These are phyloP conservation scores for Plasmodium ovale DNA, from an alignment of 169 alveolate genomes.

Conservation along the genomic window DNA sequence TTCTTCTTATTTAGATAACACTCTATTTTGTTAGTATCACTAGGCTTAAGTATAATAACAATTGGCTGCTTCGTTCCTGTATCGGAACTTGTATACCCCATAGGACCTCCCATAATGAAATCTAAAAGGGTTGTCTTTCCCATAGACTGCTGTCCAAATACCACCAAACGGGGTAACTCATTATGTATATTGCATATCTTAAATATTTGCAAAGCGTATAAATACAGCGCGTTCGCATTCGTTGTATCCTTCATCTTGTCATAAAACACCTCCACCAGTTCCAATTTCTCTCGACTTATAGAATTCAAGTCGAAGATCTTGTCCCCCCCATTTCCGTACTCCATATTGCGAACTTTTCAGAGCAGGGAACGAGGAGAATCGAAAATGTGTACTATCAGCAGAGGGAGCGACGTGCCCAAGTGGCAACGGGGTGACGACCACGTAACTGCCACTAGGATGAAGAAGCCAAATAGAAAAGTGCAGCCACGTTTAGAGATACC, in stretches of 20 bases:
- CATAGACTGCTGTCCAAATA: constrained; percentile 93
- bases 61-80: constrained; percentile 94
- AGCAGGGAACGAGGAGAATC: background rate
- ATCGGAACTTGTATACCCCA: constrained; percentile 91
- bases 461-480: too few species aligned
- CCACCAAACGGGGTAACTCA: constrained; percentile 92
- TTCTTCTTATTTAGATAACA: constrained; percentile 65
- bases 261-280: constrained; percentile 64
- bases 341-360: constrained; percentile 23
- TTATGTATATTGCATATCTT: constrained; percentile 89
- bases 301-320: constrained; percentile 73
- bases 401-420: background rate
- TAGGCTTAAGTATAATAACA: constrained; percentile 87
- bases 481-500: too few species aligned
- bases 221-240: constrained; percentile 87
- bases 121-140: constrained; percentile 92
- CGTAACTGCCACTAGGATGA: too few species aligned
- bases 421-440: too few species aligned
- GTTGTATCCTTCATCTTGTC: constrained; percentile 76
- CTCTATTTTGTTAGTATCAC: constrained; percentile 77
- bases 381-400: too few species aligned
- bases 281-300: constrained; percentile 68
- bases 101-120: constrained; percentile 93
- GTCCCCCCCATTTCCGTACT: constrained; percentile 65
- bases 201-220: constrained; percentile 88